Evolutionary conservation across 805 yeast species (phyloP).

Genomic region (Nakazawaea ishiwadae): DNA sequence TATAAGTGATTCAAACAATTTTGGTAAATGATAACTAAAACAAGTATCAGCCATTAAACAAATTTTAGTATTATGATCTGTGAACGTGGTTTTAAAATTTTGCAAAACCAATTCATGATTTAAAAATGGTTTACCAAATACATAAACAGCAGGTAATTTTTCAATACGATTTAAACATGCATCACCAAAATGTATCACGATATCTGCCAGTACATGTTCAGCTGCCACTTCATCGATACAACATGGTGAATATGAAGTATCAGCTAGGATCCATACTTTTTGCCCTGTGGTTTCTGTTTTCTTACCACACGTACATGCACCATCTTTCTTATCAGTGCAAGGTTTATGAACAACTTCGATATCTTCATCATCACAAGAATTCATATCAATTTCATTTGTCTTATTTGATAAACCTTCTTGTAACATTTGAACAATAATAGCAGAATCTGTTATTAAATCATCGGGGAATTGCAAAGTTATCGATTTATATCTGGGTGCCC

Average conservation of each 20-base stretch:
- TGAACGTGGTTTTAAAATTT: constrained; percentile 37
- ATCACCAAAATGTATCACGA: constrained; percentile 91
- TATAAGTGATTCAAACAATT: constrained; percentile 31
- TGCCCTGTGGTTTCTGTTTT: constrained; percentile 17
- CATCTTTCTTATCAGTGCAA: constrained; percentile 10
- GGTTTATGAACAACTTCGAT: constrained; percentile 17
- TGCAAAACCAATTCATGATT: constrained; percentile 34
- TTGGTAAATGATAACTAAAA: constrained; percentile 40
- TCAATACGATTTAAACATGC: constrained; percentile 84
- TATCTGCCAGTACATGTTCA: constrained; percentile 81
- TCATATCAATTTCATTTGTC: constrained; percentile 8
- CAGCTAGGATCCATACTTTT: constrained; percentile 81
- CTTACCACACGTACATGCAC: constrained; percentile 24
- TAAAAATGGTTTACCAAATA: constrained; percentile 66
- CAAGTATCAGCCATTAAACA: constrained; percentile 76
- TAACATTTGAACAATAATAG: constrained; percentile 55
- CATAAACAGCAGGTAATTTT: constrained; percentile 69
- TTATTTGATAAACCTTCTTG: constrained; percentile 30
- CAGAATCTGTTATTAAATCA: constrained; percentile 67
- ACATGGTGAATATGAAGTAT: constrained; percentile 92
- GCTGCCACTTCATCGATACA: constrained; percentile 98
- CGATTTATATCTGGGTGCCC: constrained; percentile 31
- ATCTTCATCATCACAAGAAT: constrained; percentile 13
- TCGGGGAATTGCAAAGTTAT: constrained; percentile 94
- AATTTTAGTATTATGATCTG: constrained; percentile 37